Conservation (phyloP, 805 yeast species). For the Debaryomyces prosopidis region DNA sequence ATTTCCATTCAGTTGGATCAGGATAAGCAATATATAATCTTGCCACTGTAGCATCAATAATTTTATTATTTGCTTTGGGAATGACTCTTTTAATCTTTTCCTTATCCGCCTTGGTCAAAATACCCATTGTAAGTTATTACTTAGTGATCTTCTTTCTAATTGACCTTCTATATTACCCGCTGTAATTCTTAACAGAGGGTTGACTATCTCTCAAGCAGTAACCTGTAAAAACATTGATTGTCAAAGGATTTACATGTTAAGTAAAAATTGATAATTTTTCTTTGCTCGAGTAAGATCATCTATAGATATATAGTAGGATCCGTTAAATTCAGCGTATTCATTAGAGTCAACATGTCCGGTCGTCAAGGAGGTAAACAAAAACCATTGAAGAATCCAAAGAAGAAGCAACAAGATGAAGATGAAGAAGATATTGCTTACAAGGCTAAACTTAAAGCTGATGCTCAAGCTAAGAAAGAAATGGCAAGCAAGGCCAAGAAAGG, state of each 20-base stretch:
- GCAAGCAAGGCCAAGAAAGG: slow-evolving; percentile 84
- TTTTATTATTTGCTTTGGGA: slow-evolving; percentile 85
- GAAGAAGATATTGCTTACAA: slow-evolving; percentile 90
- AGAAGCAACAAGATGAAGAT: slow-evolving; percentile 70
- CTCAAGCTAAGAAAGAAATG: slow-evolving; percentile 88
- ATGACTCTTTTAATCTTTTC: slow-evolving; percentile 86
- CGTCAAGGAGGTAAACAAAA: slow-evolving; percentile 97
- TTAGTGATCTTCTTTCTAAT: background rate
- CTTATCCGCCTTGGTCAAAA: slow-evolving; percentile 59
- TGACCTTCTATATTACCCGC: background rate
- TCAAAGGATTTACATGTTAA: background rate
- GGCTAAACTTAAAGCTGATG: slow-evolving; percentile 93
- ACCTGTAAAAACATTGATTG: background rate
- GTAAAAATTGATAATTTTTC: too few relatives aligned
- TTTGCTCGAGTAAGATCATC: too few relatives aligned
- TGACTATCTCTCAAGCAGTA: background rate
- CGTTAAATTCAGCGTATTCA: too few relatives aligned
- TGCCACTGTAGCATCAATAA: slow-evolving; percentile 89
- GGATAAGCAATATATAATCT: slow-evolving; percentile 89
- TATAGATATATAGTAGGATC: too few relatives aligned
- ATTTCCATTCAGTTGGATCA: slow-evolving; percentile 74
- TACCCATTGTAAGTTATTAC: slow-evolving; percentile 27
- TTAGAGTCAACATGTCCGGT: slow-evolving; percentile 64
- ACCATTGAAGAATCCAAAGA: slow-evolving; percentile 87
- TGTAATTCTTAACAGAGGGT: too few relatives aligned